Percentiles rank a stretch among this genome's conserved stretches.
phyloP scores from a whole-genome alignment of 2,329 filamentous ascomycete species.

The Penicillium rolfsii region DNA sequence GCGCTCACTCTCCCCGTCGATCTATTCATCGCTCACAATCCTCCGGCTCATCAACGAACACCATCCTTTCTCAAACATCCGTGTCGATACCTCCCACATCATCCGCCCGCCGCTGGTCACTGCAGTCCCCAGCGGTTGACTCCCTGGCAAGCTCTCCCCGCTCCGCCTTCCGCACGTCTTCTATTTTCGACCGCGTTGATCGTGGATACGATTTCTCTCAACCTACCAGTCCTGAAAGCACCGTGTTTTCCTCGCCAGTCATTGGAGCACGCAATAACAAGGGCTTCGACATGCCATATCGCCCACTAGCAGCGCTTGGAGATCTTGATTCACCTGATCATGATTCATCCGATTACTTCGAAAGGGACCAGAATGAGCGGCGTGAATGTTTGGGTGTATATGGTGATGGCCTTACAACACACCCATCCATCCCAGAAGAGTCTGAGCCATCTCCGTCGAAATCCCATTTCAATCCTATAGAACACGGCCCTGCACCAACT shows the following conservation, averaged over 20 bases:
- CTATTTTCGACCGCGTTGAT: slow-evolving; percentile 76
- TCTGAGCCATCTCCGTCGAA: slow-evolving; percentile 35
- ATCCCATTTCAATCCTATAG: slow-evolving; percentile 21
- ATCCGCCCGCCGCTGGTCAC: slow-evolving; percentile 43
- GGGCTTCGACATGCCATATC: slow-evolving; percentile 60
- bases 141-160: slow-evolving; percentile 81
- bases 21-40: slow-evolving; percentile 43
- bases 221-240: slow-evolving; percentile 81
- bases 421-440: slow-evolving; percentile 46
- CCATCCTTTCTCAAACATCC: slow-evolving; percentile 66
- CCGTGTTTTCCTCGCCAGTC: slow-evolving; percentile 64
- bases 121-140: slow-evolving; percentile 50
- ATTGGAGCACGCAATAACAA: slow-evolving; percentile 66
- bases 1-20: slow-evolving; percentile 32
- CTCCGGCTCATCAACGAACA: slow-evolving; percentile 54
- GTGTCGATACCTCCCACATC: slow-evolving; percentile 58
- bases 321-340: slow-evolving; percentile 16
- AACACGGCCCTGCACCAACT: slow-evolving; percentile 16
- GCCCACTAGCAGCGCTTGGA: slow-evolving; percentile 34
- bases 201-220: slow-evolving; percentile 68
- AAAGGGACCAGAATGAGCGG: slow-evolving; percentile 27
- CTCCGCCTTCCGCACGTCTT: slow-evolving; percentile 70
- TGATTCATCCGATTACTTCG: slow-evolving; percentile 16
- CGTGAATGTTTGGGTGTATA: slow-evolving; percentile 14
- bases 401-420: slow-evolving; percentile 26